These are phyloP conservation scores for Echria macrotheca DNA, from an alignment of 495 filamentous ascomycete genomes.

Conservation along the genomic window DNA sequence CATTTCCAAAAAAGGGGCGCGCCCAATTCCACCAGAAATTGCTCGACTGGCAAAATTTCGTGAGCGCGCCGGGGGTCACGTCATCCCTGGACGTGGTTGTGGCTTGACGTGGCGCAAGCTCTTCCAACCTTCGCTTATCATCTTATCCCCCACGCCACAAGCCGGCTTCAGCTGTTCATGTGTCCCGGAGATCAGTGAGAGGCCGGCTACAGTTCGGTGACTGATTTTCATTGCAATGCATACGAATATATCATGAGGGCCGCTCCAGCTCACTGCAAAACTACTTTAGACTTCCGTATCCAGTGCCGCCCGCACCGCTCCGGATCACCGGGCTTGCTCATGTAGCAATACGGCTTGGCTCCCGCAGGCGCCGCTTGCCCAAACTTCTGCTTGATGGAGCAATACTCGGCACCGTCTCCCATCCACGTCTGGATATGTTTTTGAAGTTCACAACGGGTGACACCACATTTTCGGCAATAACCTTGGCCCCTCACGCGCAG, in stretches of 20 bases:
- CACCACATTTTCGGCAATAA: conserved; percentile 48
- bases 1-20: conserved; percentile 8
- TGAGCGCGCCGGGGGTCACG: conserved; percentile 11
- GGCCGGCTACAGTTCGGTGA: no score
- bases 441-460: conserved; percentile 48
- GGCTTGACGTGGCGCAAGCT: not conserved
- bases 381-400: conserved; percentile 46
- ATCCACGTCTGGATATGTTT: conserved; percentile 50
- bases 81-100: conserved; percentile 4
- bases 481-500: conserved; percentile 41
- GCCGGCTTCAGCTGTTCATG: no score
- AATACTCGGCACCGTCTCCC: conserved; percentile 44
- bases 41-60: conserved; percentile 7
- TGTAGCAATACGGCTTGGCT: conserved; percentile 40
- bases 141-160: not conserved
- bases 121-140: no score
- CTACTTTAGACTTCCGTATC: conserved; percentile 21
- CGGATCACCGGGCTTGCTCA: conserved; percentile 43
- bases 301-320: conserved; percentile 45
- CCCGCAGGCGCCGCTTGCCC: conserved; percentile 33
- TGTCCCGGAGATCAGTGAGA: no score
- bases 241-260: not conserved
- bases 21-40: not conserved
- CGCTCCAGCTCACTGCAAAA: conserved; percentile 16
- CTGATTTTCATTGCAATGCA: not conserved